Conservation (phyloP, 306 rosid genomes). For the Begonia fuchsioides region DNA sequence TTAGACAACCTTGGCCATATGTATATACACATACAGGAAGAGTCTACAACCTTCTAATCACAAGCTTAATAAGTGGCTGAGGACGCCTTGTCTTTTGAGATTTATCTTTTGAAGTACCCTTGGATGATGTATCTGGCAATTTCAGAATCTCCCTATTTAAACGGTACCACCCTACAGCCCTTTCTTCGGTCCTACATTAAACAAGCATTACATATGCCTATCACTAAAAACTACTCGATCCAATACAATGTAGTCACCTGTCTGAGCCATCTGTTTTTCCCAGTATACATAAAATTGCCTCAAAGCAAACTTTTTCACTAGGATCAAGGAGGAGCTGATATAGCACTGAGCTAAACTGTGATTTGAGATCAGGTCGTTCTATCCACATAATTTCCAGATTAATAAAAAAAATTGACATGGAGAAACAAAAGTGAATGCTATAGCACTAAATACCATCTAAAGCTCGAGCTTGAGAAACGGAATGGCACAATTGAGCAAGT, state of each 20-base stretch:
- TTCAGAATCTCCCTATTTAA: constrained; percentile 93
- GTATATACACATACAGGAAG: constrained; percentile 4
- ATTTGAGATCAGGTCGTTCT: constrained; percentile 82
- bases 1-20: too few species aligned
- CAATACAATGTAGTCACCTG: constrained; percentile 29
- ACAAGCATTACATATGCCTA: constrained; percentile 7
- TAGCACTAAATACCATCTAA: constrained; percentile 43
- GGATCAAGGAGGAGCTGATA: constrained; percentile 97
- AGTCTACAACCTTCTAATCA: constrained; percentile 79
- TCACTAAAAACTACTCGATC: background rate
- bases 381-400: constrained; percentile 21
- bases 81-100: constrained; percentile 76
- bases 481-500: constrained; percentile 69
- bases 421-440: constrained; percentile 2
- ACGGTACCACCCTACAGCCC: constrained; percentile 97
- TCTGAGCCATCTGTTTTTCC: constrained; percentile 70
- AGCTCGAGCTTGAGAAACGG: constrained; percentile 76
- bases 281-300: constrained; percentile 81
- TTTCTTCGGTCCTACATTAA: constrained; percentile 65
- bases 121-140: constrained; percentile 74
- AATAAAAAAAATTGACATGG: background rate
- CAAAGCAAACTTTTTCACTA: constrained; percentile 95
- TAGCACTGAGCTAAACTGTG: constrained; percentile 88
- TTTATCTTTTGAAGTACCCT: constrained; percentile 76
- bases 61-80: constrained; percentile 93